Percentiles rank a stretch among this genome's conserved stretches.
Evolutionary conservation across 2,329 filamentous ascomycete genomes (phyloP).

Genomic region (Fusarium cicatricum): DNA sequence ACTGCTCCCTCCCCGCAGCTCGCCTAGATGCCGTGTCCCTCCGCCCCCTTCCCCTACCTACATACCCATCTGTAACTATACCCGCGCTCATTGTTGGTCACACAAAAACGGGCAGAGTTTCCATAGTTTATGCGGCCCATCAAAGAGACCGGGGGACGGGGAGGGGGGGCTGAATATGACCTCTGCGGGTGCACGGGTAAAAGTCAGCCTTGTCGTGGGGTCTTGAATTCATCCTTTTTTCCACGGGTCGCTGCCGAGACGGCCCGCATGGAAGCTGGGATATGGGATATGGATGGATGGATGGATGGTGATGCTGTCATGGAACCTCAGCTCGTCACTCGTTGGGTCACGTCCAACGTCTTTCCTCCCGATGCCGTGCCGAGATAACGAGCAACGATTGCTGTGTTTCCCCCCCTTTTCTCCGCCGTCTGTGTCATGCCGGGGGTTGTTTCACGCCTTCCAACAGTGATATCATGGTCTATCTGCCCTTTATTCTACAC

Average conservation of each 20-base stretch:
- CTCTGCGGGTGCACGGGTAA: not conserved
- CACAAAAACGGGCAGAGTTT: not conserved
- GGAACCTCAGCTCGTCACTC: not conserved
- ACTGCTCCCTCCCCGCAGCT: conserved; percentile 10
- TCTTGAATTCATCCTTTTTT: not conserved
- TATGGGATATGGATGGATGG: too few species aligned
- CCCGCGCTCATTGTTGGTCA: not conserved
- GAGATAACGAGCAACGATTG: not conserved
- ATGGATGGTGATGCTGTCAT: not conserved
- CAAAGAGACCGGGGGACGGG: not conserved
- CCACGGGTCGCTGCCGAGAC: not conserved
- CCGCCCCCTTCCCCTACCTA: too few species aligned
- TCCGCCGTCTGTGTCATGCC: not conserved
- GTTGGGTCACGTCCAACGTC: not conserved
- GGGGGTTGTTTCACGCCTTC: not conserved
- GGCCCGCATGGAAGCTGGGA: not conserved
- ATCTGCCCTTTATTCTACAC: not conserved
- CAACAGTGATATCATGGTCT: not conserved
- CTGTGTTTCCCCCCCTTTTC: not conserved
- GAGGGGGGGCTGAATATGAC: not conserved
- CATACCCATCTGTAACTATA: conserved; percentile 1
- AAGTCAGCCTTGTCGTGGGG: not conserved
- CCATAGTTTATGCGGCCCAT: not conserved
- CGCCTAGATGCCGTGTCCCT: conserved; percentile 27
- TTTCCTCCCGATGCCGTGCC: not conserved